Evolutionary conservation across 345 rosid genomes (phyloP), one percentile per base, ranked within the genome.

Genomic region (Lepidium africanum): DNA sequence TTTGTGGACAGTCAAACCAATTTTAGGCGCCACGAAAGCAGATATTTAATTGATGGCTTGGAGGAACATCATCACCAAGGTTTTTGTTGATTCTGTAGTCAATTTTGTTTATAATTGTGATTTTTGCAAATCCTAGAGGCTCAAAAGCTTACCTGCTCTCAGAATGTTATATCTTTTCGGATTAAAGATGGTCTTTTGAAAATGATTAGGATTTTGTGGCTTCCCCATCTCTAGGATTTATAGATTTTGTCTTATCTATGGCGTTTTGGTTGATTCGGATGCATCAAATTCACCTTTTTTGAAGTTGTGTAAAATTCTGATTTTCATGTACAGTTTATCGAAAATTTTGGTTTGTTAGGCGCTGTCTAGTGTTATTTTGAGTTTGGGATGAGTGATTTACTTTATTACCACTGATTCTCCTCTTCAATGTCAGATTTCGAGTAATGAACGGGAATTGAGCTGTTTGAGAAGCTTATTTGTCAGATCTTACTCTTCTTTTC

Each of bases 21-120:
- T 52, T 63, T 35, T 27, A 43, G 41, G 52, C 55, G 56, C 54
- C 61, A 42, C 35, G n/a, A 7, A 40, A 32, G 46, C 27, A 74
- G 73, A 52, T 7, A 39, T 21, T 7, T 19, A 2, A 71, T 67
- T 58, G 56, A 93, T 93, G 98, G 96, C 96, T 84, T 93, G 92
- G 92, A 84, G 96, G 76, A 90, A 85, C 59, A 70, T 93, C 64
- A 80, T 93, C 78, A 75, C 96, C 35, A 84, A 90, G 96, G 95
- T 90, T 64, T 64, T 46, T 54, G 13, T 69, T 25, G 13, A 9
- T 40, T 9, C 32, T 6, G 0, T 5, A 45, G 1, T 38, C 3
- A 23, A 56, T 15, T 49, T 61, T 35, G 35, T 17, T 66, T 50
- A 0, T n/a, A 37, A 53, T 47, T 11, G 19, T 49, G 23, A 6